Evolutionary conservation across 768 basidiomycete genomes (phyloP), one percentile per base, ranked within the genome.

Genomic region (Naganishia vaughanmartiniae): DNA sequence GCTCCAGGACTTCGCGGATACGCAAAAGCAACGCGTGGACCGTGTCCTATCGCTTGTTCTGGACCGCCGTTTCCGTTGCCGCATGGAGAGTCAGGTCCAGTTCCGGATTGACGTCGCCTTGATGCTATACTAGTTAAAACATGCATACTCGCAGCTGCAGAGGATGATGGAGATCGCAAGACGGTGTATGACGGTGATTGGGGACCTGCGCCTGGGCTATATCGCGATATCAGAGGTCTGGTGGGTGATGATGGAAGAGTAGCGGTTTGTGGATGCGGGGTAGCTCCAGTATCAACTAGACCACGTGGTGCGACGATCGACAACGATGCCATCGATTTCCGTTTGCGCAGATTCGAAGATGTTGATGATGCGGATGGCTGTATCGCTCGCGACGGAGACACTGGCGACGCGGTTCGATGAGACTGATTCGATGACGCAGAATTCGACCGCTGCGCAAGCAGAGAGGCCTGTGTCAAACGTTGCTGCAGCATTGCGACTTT

Each of bases 401-500:
- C 9, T 26, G 39, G 19, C 2, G 24, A 17, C 39, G 60, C 24
- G 9, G 30, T 24, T 15, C 36, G 39, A 28, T 30, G 7, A 10
- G 39, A 26, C 24, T 45, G 60, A 28, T 45, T 42, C n/a, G 24
- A 4, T 17, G 24, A 6, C 21, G 60, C n/a, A n/a, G 60, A 26
- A 21, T 5, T 63, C 15, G 60, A 63, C 21, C 33, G 60, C 30
- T 63, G 60, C 15, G 60, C 60, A 4, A 26, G 60, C 14, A 45
- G n/a, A 17, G 60, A 63, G 24, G 60, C 60, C 15, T 63, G 36
- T 10, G n/a, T 63, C 7, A 63, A 26, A 6, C 60, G 60, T 28
- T 63, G 60, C 39, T 63, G 60, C 10, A 63, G 39, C 60, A 63
- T 63, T 6, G 60, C 60, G n/a, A 63, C 60, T 63, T 63, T 63